Evolutionary conservation across 305 asterid genomes (phyloP), one percentile per base, ranked within the genome.

Genomic region (Ruellia speciosa): DNA sequence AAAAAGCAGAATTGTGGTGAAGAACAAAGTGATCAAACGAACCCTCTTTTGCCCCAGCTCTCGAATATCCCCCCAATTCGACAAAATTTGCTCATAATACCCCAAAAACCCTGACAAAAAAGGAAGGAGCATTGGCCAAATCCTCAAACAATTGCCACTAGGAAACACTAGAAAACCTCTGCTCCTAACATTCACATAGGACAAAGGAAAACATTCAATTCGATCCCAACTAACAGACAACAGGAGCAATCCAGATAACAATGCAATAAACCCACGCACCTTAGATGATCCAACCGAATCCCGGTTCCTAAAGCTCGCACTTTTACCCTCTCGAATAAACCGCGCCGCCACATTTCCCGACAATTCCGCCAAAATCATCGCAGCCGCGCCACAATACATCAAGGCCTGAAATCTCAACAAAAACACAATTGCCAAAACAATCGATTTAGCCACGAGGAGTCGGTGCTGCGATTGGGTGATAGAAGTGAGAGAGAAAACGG

Each of bases 141-240:
- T 67, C 68, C 95, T 80, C 66, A 90, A 64, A 72, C 98, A 90
- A 67, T 64, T 76, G 39, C 62, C 75, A 66, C 80, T 68, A n/a
- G 92, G 89, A 48, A 90, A 71, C 45, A 76, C 40, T 6, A 70
- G 62, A 59, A 81, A 66, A 3, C 88, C 84, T 13, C 57, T 69
- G 68, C 67, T 76, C 60, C 67, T 48, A 16, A 83, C 62, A 70
- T 85, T 85, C 34, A 80, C 74, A 61, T 80, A 75, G 34, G 96
- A 85, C 4, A 80, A 67, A 57, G 98, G 98, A 50, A 87, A 90
- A 59, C 96, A 90, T 50, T 86, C 96, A 17, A 85, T 69, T 67
- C 92, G 80, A 74, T 90, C 98, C 98, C 98, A 87, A 68, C 96
- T 81, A 59, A 90, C 31, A 66, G 94, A 90, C 52, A 90, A 70